Evolutionary conservation across 2,329 filamentous ascomycete genomes (phyloP), one percentile per base, ranked within the genome.

Genomic region (Hypoxylon sp.): DNA sequence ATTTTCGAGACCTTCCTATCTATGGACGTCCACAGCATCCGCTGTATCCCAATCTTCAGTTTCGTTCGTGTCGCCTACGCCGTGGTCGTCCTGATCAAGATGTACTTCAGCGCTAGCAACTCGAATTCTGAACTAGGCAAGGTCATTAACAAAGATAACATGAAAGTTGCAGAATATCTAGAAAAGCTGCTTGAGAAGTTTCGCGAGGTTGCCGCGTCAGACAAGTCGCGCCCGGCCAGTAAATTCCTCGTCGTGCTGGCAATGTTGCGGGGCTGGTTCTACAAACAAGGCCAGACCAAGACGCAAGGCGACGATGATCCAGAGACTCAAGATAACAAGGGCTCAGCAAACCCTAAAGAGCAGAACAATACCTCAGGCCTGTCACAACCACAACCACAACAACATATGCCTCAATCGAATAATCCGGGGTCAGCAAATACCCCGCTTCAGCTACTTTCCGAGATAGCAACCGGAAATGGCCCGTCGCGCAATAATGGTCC

Each of bases 41-140:
- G 90, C 58, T 90, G 86, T 61, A 78, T 94, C 9, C 91, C 92
- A 17, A 90, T 92, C 2, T 90, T 92, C 74, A 88, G 88, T 77
- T 90, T 92, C 73, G 91, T 92, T 14, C 88, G 92, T 29, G 88
- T 93, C 17, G 88, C 91, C 10, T 93, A 93, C 75, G 89, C 89
- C 5, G 85, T 90, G 2, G 90, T 94, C 19, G 88, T 92, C 33
- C 82, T 94, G 39, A 91, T 93, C 77, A 94, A 93, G 78, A 86
- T 94, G 68, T 91, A 91, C 79, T 90, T 92, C 54, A 88, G 90
- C 8, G 88, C 90, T 3, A 87, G 87, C 1, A 85, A 86, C 13
- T 86, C 90, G 0, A 85, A 86, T 44, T 90, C 88, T 14, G 89
- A 91, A 72, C 85, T 94, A 1, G 89, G 89, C n/a, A 87, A 87